Evolutionary conservation across 23 red algal species (phyloP).

Genomic region (Agarophyton chilense): DNA sequence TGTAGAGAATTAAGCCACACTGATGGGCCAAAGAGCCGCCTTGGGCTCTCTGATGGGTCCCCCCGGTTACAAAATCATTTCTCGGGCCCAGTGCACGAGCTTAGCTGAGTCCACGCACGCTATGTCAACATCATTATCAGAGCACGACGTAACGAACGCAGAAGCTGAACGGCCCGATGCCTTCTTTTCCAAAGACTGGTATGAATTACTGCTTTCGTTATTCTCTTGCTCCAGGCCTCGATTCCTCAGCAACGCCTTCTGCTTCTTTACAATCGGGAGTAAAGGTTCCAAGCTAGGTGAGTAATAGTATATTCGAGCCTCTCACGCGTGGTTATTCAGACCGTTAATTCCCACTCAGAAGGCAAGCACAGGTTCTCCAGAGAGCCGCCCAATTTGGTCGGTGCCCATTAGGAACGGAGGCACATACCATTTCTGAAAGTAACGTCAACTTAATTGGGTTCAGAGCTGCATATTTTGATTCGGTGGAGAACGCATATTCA

Average conservation of each 20-base stretch:
- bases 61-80: conserved; percentile 3
- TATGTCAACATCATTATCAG: background rate
- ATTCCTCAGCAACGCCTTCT: conserved; percentile 16
- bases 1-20: background rate
- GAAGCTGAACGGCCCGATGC: background rate
- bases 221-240: conserved; percentile 1
- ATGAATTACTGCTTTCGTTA: background rate
- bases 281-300: background rate
- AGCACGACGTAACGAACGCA: background rate
- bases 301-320: background rate
- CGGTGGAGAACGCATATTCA: background rate
- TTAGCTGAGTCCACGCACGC: conserved; percentile 12
- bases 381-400: too few relatives aligned
- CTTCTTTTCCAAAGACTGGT: background rate
- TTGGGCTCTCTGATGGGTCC: background rate
- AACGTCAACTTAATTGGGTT: background rate
- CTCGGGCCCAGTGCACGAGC: background rate
- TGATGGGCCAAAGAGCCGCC: background rate
- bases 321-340: background rate
- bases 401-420: too few relatives aligned
- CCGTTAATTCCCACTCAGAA: background rate
- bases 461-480: background rate
- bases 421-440: background rate
- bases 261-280: background rate
- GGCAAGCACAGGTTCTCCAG: background rate